Evolutionary conservation across 1,139 yeast species (phyloP).

Genomic region (Blastobotrys proliferans): DNA sequence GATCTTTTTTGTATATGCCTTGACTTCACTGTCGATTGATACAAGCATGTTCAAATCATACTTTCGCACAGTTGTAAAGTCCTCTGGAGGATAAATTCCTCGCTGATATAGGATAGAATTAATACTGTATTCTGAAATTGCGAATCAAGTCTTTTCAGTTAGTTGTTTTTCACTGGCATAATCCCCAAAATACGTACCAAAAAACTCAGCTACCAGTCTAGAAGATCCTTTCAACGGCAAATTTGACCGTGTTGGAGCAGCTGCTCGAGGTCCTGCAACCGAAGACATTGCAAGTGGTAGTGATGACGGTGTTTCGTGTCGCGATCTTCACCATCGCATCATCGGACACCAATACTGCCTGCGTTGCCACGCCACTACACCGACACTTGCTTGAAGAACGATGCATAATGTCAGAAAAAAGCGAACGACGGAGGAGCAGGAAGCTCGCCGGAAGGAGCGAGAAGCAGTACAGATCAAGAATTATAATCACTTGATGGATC

Average conservation of each 20-base stretch:
- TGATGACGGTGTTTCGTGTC: not conserved
- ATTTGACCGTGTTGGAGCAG: constrained; percentile 26
- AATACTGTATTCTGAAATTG: constrained; percentile 54
- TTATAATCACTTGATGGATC: constrained; percentile 47
- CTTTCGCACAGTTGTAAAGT: constrained; percentile 72
- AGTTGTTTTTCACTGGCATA: not conserved
- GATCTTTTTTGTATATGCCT: constrained; percentile 61
- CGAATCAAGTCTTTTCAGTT: constrained; percentile 9
- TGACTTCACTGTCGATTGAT: constrained; percentile 73
- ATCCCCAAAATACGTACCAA: constrained; percentile 37
- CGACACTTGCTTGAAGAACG: too few relatives aligned
- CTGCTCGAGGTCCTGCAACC: constrained; percentile 16
- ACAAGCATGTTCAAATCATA: constrained; percentile 76
- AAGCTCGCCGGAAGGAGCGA: constrained; percentile 35
- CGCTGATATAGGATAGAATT: constrained; percentile 82
- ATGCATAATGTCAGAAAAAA: constrained; percentile 70
- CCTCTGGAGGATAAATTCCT: constrained; percentile 87
- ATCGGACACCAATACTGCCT: too few relatives aligned
- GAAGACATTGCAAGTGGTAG: constrained; percentile 24
- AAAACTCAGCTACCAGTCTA: constrained; percentile 75
- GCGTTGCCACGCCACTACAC: too few relatives aligned
- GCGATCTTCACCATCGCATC: too few relatives aligned
- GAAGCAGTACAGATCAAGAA: constrained; percentile 56
- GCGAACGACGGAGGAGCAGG: constrained; percentile 53
- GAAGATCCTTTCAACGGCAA: constrained; percentile 53